Evolutionary conservation across 2,329 filamentous ascomycete genomes (phyloP).

Genomic region (Venturia asperata): DNA sequence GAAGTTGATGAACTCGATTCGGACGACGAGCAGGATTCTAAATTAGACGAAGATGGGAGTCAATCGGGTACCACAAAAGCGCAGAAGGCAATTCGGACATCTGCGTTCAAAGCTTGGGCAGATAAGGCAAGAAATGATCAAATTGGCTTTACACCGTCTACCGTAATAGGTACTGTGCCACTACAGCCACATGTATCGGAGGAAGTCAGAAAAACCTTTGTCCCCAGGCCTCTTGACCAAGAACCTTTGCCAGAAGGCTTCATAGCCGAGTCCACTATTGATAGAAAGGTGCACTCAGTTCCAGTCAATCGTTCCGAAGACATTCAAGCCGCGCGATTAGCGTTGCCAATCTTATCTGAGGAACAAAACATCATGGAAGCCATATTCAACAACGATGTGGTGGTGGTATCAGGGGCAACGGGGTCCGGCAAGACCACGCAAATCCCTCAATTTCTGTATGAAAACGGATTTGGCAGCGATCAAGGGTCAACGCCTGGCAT

Average conservation of each 20-base stretch:
- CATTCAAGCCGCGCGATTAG: conserved; percentile 70
- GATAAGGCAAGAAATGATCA: conserved; percentile 77
- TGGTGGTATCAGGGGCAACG: conserved; percentile 89
- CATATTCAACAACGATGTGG: conserved; percentile 81
- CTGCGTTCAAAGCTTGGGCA: conserved; percentile 92
- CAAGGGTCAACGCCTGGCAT: conserved; percentile 77
- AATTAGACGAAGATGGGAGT: conserved; percentile 33
- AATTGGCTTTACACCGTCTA: conserved; percentile 57
- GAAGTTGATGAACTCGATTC: conserved; percentile 31
- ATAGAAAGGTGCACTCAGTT: conserved; percentile 70
- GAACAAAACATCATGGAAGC: conserved; percentile 98
- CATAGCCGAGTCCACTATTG: conserved; percentile 47
- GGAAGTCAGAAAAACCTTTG: conserved; percentile 49
- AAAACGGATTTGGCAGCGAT: conserved; percentile 80
- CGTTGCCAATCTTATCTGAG: conserved; percentile 84
- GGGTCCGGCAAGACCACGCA: conserved; percentile 98
- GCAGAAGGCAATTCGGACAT: conserved; percentile 42
- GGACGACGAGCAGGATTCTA: conserved; percentile 26
- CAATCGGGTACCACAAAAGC: conserved; percentile 32
- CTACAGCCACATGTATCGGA: conserved; percentile 35
- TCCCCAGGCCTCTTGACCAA: conserved; percentile 59
- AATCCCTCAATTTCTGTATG: conserved; percentile 90
- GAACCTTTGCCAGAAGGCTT: conserved; percentile 65
- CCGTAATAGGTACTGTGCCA: conserved; percentile 30
- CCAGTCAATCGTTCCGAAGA: conserved; percentile 60